A percentile compares a stretch with the other conserved stretches of the same genome.
Conservation (phyloP, 2,329 filamentous ascomycete genomes). For the Botrytis porri region DNA sequence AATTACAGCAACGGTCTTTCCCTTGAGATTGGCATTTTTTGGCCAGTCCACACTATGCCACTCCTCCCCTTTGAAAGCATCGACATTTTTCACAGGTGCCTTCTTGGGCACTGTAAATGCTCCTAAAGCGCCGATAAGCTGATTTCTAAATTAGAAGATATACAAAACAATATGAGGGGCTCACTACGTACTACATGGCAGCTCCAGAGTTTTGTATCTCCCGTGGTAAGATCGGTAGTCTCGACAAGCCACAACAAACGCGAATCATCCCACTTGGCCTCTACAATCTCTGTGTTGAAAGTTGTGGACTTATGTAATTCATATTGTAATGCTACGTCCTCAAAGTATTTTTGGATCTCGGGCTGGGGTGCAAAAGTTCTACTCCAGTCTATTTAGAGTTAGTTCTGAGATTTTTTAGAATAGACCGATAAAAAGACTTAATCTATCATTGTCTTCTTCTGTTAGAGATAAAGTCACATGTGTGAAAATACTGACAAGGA, state of each 20-base stretch:
- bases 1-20: neutral
- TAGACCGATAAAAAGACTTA: neutral
- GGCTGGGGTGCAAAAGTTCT: neutral
- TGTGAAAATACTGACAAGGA: slow-evolving; percentile 2
- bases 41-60: slow-evolving; percentile 13
- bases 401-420: neutral
- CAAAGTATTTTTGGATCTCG: slow-evolving; percentile 14
- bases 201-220: neutral
- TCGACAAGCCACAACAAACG: slow-evolving; percentile 6
- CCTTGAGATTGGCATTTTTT: slow-evolving; percentile 1
- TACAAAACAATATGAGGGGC: neutral
- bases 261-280: slow-evolving; percentile 7
- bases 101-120: slow-evolving; percentile 10
- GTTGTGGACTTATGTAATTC: neutral
- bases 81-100: neutral
- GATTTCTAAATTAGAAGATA: neutral
- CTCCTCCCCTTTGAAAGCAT: neutral
- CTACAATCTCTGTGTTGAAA: slow-evolving; percentile 9
- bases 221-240: neutral
- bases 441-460: neutral
- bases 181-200: neutral
- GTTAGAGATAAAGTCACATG: neutral
- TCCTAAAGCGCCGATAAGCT: slow-evolving; percentile 5
- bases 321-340: slow-evolving; percentile 7
- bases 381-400: slow-evolving; percentile 3